These are phyloP conservation scores for Cruciata laevipes DNA, from an alignment of 257 asterid genomes.

Conservation along the genomic window DNA sequence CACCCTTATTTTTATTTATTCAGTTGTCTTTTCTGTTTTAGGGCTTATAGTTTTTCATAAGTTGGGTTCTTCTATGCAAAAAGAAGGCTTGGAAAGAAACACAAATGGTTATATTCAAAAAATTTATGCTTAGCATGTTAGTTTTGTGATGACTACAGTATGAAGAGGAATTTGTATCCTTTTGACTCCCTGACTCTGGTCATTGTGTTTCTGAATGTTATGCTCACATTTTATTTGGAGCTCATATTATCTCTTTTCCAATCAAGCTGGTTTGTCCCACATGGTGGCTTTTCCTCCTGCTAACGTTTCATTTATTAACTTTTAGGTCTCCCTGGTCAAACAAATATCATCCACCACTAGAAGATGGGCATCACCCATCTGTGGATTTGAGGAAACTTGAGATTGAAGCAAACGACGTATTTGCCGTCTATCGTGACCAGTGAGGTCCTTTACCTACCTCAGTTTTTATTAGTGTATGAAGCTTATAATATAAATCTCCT, in stretches of 20 bases:
- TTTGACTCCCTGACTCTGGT: neutral
- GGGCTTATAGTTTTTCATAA: neutral
- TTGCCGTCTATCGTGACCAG: slow-evolving; percentile 98
- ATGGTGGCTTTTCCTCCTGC: neutral
- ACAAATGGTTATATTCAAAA: neutral
- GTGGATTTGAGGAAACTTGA: slow-evolving; percentile 86
- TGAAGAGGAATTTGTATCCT: neutral
- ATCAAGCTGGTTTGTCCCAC: neutral
- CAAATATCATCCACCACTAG: slow-evolving; percentile 74
- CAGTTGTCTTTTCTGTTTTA: neutral
- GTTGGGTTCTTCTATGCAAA: neutral
- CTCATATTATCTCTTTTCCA: neutral
- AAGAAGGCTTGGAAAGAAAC: neutral
- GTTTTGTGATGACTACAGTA: neutral
- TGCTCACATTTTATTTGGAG: neutral
- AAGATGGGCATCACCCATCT: slow-evolving; percentile 82
- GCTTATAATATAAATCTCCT: neutral
- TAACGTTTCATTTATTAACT: neutral
- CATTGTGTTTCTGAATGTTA: neutral
- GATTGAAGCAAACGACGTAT: slow-evolving; percentile 92
- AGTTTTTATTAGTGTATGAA: slow-evolving; percentile 22
- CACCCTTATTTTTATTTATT: neutral
- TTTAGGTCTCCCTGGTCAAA: slow-evolving; percentile 97
- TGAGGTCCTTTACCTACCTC: slow-evolving; percentile 87
- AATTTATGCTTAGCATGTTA: neutral